These are phyloP conservation scores for Schizochytrium sp. DNA, from an alignment of 108 stramenopile genomes.

Conservation along the genomic window DNA sequence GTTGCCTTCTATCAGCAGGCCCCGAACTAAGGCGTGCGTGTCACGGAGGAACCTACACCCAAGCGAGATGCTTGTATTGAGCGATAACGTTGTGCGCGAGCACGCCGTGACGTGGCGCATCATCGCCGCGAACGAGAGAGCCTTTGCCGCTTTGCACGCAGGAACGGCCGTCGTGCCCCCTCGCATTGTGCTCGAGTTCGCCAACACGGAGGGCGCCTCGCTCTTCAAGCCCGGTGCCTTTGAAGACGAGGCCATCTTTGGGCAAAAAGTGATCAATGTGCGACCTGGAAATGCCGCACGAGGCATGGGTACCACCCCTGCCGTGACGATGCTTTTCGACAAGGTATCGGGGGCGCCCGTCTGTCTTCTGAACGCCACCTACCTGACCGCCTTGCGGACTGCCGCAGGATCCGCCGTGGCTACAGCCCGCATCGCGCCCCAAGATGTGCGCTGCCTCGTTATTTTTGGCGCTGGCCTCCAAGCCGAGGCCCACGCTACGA, in stretches of 20 bases:
- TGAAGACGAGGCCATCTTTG: background rate
- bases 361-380: background rate
- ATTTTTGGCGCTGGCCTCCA: background rate
- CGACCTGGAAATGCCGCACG: background rate
- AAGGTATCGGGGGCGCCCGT: background rate
- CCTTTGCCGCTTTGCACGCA: background rate
- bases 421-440: background rate
- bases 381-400: background rate
- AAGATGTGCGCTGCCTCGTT: background rate
- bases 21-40: too few species aligned
- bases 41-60: too few species aligned
- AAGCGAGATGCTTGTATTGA: background rate
- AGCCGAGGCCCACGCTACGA: background rate
- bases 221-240: background rate
- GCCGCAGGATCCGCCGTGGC: background rate
- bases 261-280: background rate
- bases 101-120: background rate
- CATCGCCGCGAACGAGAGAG: background rate
- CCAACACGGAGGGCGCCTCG: background rate
- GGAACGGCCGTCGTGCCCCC: background rate
- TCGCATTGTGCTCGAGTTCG: background rate
- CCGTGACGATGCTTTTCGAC: background rate
- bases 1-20: too few species aligned
- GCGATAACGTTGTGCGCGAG: background rate
- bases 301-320: background rate